Base-by-base conservation (phyloP, 768 basidiomycete species). In the Termitomyces sp. region DNA sequence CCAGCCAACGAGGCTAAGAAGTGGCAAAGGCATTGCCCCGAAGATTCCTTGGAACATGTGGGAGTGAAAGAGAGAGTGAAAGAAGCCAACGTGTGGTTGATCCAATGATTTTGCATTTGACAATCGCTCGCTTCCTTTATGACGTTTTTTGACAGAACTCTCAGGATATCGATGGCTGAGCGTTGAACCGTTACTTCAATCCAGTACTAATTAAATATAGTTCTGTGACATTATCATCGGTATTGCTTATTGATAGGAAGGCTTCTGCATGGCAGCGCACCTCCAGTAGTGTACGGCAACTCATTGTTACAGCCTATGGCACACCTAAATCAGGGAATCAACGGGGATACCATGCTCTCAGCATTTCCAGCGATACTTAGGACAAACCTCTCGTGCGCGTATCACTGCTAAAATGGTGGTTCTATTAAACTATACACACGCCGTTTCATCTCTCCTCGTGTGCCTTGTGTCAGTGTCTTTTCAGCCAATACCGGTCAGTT, bases 1-100 rank as follows among this genome's bases (percentile, higher is more conserved):
- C 89, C 90, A 92, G 56, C 86, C 87, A 18, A 77, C 69, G 18
- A 88, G 69, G 54, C 79, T 75, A 24, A 80, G 61, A 32, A 74
- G 57, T n/a, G 65, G 62, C 36, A 66, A 44, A 38, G 65, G 61
- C 64, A 66, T 61, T 13, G 62, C 43, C 36, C 43, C 42, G 24
- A 61, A 33, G 20, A 63, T 57, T n/a, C 51, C 45, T 13, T 28
- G 20, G 14, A 62, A 57, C 61, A 62, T 62, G 45, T 45, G 20
- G 43, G 28, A 46, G 28, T 22, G 38, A 57, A 48, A 16, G 5
- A 32, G 28, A 26, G 28, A 46, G 28, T 16, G 38, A 57, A 33
- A 30, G 16, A 32, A 28, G 44, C 5, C 7, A 18, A 47, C 28
- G 28, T 26, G 26, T 10, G 10, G 6, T n/a, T 10, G n/a, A 20